Evolutionary conservation across 257 asterid species (phyloP).

Genomic region (Jacaranda copaia): DNA sequence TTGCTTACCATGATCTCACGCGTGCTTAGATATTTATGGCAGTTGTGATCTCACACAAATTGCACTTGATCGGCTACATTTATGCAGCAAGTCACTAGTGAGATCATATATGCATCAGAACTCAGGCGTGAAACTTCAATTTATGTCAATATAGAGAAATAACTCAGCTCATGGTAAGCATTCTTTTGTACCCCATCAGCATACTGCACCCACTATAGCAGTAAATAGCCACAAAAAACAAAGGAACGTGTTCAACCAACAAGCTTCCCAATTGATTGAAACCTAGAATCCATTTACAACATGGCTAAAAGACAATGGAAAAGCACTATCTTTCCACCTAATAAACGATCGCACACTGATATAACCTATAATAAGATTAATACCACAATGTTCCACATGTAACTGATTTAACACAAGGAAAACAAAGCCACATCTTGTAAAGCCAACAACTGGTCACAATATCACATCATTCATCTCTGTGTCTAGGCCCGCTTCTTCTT

Average conservation of each 20-base stretch:
- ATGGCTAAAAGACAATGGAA: not conserved
- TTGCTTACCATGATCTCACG: too few species aligned
- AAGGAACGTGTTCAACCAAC: not conserved
- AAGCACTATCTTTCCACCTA: conserved; percentile 1
- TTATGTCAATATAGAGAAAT: too few species aligned
- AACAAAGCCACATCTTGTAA: not conserved
- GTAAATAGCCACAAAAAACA: not conserved
- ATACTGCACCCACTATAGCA: too few species aligned
- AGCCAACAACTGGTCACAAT: not conserved
- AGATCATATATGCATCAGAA: too few species aligned
- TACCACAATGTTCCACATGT: conserved; percentile 9
- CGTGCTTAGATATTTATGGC: too few species aligned
- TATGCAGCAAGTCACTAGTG: not conserved
- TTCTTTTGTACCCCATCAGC: too few species aligned
- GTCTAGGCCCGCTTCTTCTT: conserved; percentile 70
- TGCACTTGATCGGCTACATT: not conserved
- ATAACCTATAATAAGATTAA: not conserved
- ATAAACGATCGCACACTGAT: conserved; percentile 3
- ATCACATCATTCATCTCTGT: not conserved
- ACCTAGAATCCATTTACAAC: not conserved
- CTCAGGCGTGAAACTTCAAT: too few species aligned
- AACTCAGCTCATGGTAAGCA: too few species aligned
- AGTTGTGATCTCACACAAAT: too few species aligned
- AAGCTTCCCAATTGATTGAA: not conserved
- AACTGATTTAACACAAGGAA: not conserved